phyloP scores from a whole-genome alignment of 2,329 filamentous ascomycete species.

The Ascocoryne sarcoides region DNA sequence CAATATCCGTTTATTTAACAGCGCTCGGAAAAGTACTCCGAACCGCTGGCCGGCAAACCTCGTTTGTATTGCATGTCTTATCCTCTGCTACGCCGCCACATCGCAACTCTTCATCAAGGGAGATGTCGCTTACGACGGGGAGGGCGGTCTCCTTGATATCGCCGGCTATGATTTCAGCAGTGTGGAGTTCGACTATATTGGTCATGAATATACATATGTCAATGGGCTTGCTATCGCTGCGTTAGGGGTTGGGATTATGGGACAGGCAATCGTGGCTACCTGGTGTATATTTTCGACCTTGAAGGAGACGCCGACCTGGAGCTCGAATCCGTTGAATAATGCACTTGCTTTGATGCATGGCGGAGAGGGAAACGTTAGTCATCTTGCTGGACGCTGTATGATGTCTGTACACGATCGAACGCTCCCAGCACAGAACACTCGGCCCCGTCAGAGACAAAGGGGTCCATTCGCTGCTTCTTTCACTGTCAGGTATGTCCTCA shows the following conservation, averaged over 20 bases:
- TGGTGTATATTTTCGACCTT: neutral
- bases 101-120: constrained; percentile 1
- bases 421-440: neutral
- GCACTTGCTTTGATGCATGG: neutral
- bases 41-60: constrained; percentile 4
- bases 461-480: neutral
- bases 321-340: constrained; percentile 2
- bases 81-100: constrained; percentile 2
- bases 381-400: neutral
- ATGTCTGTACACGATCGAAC: neutral
- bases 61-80: neutral
- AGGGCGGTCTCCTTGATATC: too few relatives aligned
- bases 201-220: too few relatives aligned
- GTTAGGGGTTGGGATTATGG: neutral
- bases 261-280: neutral
- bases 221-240: neutral
- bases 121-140: neutral
- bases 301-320: neutral
- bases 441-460: neutral
- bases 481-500: neutral
- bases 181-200: too few relatives aligned
- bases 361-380: neutral
- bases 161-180: neutral
- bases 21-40: neutral
- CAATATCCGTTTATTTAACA: constrained; percentile 4